Evolutionary conservation across 2,329 filamentous ascomycete species (phyloP).

Genomic region (Fusarium pseudocircinatum): DNA sequence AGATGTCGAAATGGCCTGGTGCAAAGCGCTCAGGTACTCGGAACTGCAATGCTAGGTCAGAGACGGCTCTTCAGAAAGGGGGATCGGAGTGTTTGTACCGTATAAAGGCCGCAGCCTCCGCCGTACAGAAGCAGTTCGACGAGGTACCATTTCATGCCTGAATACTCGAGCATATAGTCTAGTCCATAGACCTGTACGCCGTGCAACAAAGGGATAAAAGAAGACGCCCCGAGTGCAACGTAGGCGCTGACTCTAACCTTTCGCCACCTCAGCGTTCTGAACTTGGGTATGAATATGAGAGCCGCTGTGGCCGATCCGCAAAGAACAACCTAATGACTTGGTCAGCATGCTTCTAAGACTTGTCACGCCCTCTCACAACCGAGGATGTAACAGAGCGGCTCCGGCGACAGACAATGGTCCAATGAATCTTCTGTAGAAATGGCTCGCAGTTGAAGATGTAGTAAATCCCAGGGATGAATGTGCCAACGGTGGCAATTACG

Average conservation of each 20-base stretch:
- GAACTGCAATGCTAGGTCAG: neutral
- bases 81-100: neutral
- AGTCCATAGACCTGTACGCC: neutral
- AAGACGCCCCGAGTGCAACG: accelerated
- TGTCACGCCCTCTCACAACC: neutral
- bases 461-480: neutral
- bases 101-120: neutral
- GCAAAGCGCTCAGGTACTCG: neutral
- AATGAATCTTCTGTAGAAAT: neutral
- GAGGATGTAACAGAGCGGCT: neutral
- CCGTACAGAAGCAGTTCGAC: neutral
- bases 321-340: neutral
- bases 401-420: neutral
- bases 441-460: neutral
- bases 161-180: neutral
- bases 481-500: neutral
- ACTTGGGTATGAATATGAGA: neutral
- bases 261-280: neutral
- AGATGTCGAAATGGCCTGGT: neutral
- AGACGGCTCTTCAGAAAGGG: neutral
- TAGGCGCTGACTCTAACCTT: neutral
- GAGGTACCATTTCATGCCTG: neutral
- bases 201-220: neutral
- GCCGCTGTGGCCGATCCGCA: neutral
- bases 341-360: neutral